These are phyloP conservation scores for Panicum hallii DNA, from an alignment of 202 grass and related monocot genomes.

Conservation along the genomic window DNA sequence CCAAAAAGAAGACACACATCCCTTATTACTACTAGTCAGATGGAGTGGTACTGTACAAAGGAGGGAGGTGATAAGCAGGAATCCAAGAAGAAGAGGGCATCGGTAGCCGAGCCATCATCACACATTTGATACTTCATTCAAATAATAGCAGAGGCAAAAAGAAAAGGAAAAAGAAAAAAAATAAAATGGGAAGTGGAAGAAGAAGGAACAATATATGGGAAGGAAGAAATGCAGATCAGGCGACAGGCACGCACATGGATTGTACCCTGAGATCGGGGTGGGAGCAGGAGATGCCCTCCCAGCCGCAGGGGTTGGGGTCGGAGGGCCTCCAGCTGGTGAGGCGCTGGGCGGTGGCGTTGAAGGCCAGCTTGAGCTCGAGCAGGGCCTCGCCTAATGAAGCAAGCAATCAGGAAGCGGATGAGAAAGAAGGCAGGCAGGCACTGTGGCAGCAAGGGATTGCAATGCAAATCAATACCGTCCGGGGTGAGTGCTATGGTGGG, in stretches of 20 bases:
- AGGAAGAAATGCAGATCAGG: not conserved
- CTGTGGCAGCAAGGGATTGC: no score
- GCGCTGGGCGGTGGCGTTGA: constrained; percentile 69
- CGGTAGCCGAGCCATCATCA: constrained; percentile 7
- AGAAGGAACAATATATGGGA: not conserved
- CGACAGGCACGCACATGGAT: constrained; percentile 62
- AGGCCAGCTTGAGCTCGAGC: constrained; percentile 77
- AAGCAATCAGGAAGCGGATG: not conserved
- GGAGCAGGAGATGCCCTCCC: constrained; percentile 91
- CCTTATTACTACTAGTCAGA: constrained; percentile 8
- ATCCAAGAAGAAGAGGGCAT: constrained; percentile 39
- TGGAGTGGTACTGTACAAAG: not conserved
- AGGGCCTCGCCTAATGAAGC: constrained; percentile 61
- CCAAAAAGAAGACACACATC: not conserved
- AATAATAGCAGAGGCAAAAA: not conserved
- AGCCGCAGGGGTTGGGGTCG: constrained; percentile 81
- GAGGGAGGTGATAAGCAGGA: not conserved
- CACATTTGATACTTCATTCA: not conserved
- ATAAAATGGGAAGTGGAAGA: not conserved
- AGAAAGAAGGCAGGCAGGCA: not conserved
- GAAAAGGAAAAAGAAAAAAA: not conserved
- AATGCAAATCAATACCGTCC: constrained; percentile 47
- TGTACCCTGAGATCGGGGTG: constrained; percentile 95
- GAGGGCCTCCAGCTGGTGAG: constrained; percentile 70
- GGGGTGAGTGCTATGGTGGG: constrained; percentile 52